Base-by-base conservation (phyloP, 768 basidiomycete genomes). In the Tremella fuciformis region DNA sequence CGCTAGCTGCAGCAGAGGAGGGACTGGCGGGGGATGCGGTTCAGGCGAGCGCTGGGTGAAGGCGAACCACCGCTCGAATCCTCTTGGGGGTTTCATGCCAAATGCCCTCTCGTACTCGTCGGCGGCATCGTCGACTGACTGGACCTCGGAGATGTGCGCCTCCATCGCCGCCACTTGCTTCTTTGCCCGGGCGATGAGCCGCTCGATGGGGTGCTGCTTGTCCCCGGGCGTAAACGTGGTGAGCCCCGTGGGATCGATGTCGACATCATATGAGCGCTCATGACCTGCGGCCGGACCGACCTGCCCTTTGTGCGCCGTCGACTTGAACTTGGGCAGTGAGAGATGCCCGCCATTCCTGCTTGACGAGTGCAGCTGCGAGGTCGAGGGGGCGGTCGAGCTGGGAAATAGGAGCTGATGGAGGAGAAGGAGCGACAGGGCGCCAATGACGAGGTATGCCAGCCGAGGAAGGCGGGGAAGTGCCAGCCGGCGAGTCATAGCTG, bases 1-100 rank as follows among this genome's bases (percentile, higher is more conserved):
- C 24, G 58, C 61, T 7, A 58, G 42, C 2, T 66, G 64, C 3
- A 60, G 47, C 4, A 71, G 50, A 1, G 64, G 57, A 0, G 69
- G 50, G 7, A 59, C 39, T 3, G 66, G 58, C 3, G 58, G 53
- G 19, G 63, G 51, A 19, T 59, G 56, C 3, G 66, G 66, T 40
- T 24, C 21, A 3, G 54, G 47, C 13, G 54, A 34, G 1, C 19
- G 29, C 39, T 66, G 69, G 8, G 66, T 71, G 58, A 71, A 38
- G 15, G 59, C 65, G 21, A 38, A 71, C 69, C 69, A 71, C 9
- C 50, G 42, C 3, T 71, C 66, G 47, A 68, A 71, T 11, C 66
- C 66, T 21, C 52, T 64, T 0, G 70, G 70, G 26, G 70, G 70
- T 16, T 55, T 51, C 60, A 71, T 55, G 11, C 64, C 56, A 29